Conservation (phyloP, 805 yeast genomes). For the Saturnispora gosingensis region DNA sequence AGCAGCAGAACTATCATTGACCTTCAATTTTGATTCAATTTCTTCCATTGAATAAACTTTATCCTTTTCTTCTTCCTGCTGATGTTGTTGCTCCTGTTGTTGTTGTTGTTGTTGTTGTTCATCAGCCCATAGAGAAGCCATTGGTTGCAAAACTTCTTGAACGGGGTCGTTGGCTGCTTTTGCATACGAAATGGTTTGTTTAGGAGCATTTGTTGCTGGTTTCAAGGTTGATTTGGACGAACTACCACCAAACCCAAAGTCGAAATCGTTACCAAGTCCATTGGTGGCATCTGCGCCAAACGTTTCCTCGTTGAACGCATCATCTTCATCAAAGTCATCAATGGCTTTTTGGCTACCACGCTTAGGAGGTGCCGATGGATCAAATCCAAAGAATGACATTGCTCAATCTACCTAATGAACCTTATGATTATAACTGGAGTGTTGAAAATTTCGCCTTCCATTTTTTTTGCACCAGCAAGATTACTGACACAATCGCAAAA, state of each 20-base stretch:
- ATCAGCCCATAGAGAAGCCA: slow-evolving; percentile 62
- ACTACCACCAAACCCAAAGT: slow-evolving; percentile 39
- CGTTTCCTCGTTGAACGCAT: slow-evolving; percentile 72
- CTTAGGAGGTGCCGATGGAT: slow-evolving; percentile 34
- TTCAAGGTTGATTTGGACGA: slow-evolving; percentile 2
- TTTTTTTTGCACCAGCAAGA: background rate
- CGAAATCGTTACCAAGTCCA: slow-evolving; percentile 47
- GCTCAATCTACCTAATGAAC: background rate
- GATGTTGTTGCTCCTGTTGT: slow-evolving; percentile 16
- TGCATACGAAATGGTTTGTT: slow-evolving; percentile 33
- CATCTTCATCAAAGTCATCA: slow-evolving; percentile 76
- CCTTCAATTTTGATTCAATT: slow-evolving; percentile 68
- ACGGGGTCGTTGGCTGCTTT: slow-evolving; percentile 29
- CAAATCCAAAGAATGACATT: slow-evolving; percentile 66
- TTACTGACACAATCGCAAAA: background rate
- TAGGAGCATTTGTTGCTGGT: slow-evolving; percentile 20
- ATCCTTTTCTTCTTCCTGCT: slow-evolving; percentile 20
- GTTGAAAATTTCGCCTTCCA: background rate
- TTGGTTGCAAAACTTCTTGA: slow-evolving; percentile 48
- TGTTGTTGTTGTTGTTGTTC: slow-evolving; percentile 16
- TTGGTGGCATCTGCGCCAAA: slow-evolving; percentile 49
- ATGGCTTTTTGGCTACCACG: slow-evolving; percentile 41
- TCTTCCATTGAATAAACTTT: slow-evolving; percentile 69
- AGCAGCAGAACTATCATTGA: slow-evolving; percentile 19
- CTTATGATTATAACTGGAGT: background rate